Base-by-base conservation (phyloP, 441 rosid species). In the Breynia disticha region DNA sequence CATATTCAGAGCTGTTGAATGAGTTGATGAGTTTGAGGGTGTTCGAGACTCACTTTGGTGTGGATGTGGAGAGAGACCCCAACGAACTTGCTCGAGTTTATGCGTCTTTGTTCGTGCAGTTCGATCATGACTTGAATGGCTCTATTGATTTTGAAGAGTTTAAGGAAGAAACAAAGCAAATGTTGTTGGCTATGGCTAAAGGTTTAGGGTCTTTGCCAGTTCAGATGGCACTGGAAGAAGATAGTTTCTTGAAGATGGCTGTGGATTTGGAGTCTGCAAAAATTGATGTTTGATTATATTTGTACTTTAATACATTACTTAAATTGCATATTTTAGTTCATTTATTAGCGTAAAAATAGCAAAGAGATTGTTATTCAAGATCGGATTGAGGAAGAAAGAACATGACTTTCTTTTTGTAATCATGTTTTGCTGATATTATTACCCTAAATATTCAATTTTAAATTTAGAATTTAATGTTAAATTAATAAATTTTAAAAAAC, bases 111-210 rank as follows among this genome's bases (percentile, higher is more conserved):
- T 78, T 78, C 11, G 17, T 45, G 46, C 68, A 67, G 58, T 73
- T 69, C 14, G 84, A 76, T 47, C 76, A 63, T 28, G 81, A 79
- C 61, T 51, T 64, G 15, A 71, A 67, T 20, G 80, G 75, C 16
- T 32, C 54, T 3, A 68, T 76, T 48, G 81, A 79, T 44, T 45
- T 71, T 24, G 72, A 79, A 64, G 84, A 73, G 77, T 71, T 76
- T 66, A 73, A 57, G 72, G 59, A 60, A 18, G 76, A 72, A 71
- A 28, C 35, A 9, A 28, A 28, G 35, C 35, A 28, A 28, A 75
- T 75, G 71, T 67, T 75, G 80, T 68, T 75, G 12, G 78, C 79
- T 19, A 69, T 76, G 77, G 35, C 35, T 28, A 28, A 28, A 28
- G 79, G 74, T 8, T 48, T 76, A 38, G 73, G 76, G 16, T 71